Conservation (phyloP, 371 early-diverging fungal species). For the Vairimorpha necatrix region DNA sequence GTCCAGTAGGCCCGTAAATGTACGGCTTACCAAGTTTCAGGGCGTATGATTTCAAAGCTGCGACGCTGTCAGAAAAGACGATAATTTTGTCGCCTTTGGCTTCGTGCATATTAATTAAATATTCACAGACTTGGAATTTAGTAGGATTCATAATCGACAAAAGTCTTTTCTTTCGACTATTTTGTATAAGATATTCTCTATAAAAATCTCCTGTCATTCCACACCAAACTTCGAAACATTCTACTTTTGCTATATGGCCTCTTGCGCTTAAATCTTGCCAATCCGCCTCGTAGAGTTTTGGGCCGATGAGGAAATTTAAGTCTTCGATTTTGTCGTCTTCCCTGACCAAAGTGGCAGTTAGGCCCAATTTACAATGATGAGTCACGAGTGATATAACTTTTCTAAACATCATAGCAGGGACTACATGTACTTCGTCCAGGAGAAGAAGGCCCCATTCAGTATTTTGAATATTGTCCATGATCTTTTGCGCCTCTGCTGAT, state of each 20-base stretch:
- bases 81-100: constrained; percentile 94
- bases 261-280: constrained; percentile 94
- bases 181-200: constrained; percentile 74
- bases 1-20: constrained; percentile 90
- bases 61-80: constrained; percentile 96
- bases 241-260: constrained; percentile 94
- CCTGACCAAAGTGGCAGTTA: constrained; percentile 95
- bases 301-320: constrained; percentile 96
- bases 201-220: constrained; percentile 95
- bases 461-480: constrained; percentile 83
- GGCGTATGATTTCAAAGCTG: constrained; percentile 88
- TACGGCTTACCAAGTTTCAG: constrained; percentile 78
- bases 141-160: constrained; percentile 93
- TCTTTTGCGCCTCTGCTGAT: constrained; percentile 84
- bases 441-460: constrained; percentile 96
- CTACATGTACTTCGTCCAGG: constrained; percentile 98
- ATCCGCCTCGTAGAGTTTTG: constrained; percentile 98
- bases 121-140: constrained; percentile 94
- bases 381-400: constrained; percentile 84
- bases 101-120: constrained; percentile 87
- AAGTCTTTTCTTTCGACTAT: constrained; percentile 69
- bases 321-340: constrained; percentile 99
- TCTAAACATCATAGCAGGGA: constrained; percentile 96
- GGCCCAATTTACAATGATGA: constrained; percentile 91
- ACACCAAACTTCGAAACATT: constrained; percentile 98